Percentiles rank a stretch among this genome's conserved stretches.
phyloP scores from a whole-genome alignment of 768 basidiomycete genomes.

The Flagelloscypha sp. region DNA sequence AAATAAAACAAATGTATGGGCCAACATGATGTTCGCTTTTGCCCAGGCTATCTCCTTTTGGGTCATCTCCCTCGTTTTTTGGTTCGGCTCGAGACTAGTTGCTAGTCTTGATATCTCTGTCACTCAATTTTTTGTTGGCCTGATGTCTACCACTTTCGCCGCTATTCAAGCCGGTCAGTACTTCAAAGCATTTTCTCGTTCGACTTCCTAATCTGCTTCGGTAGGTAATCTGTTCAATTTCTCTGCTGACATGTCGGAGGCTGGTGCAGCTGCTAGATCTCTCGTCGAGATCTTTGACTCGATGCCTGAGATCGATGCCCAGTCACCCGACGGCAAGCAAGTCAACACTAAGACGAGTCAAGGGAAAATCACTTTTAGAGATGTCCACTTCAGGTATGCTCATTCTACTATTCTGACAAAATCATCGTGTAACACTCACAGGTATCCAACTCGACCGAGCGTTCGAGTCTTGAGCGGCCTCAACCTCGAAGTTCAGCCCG shows the following conservation, averaged over 20 bases:
- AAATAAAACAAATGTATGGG: conserved; percentile 27
- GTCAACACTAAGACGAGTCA: conserved; percentile 20
- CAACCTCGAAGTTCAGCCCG: conserved; percentile 27
- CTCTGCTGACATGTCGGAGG: conserved; percentile 45
- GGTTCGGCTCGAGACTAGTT: conserved; percentile 29
- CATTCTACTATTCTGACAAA: too few relatives aligned
- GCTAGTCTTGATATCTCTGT: conserved; percentile 25
- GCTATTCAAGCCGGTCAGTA: conserved; percentile 47
- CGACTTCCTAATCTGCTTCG: too few relatives aligned
- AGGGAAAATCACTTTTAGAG: conserved; percentile 37
- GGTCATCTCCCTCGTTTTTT: conserved; percentile 41
- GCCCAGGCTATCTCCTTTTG: conserved; percentile 39
- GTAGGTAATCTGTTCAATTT: conserved; percentile 36
- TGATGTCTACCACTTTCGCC: conserved; percentile 34
- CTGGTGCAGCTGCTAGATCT: conserved; percentile 34
- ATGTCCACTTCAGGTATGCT: conserved; percentile 48
- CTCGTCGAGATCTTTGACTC: conserved; percentile 39
- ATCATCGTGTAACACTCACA: too few relatives aligned
- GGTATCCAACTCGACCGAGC: conserved; percentile 42
- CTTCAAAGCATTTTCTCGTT: too few relatives aligned
- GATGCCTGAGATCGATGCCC: conserved; percentile 35
- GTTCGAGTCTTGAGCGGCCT: conserved; percentile 42
- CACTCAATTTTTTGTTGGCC: conserved; percentile 39
- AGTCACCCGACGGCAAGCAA: conserved; percentile 24
- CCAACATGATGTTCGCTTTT: conserved; percentile 32